A percentile compares a stretch with the other conserved stretches of the same genome.
Conservation (phyloP, 2,329 filamentous ascomycete species). For the Thelonectria blattea region DNA sequence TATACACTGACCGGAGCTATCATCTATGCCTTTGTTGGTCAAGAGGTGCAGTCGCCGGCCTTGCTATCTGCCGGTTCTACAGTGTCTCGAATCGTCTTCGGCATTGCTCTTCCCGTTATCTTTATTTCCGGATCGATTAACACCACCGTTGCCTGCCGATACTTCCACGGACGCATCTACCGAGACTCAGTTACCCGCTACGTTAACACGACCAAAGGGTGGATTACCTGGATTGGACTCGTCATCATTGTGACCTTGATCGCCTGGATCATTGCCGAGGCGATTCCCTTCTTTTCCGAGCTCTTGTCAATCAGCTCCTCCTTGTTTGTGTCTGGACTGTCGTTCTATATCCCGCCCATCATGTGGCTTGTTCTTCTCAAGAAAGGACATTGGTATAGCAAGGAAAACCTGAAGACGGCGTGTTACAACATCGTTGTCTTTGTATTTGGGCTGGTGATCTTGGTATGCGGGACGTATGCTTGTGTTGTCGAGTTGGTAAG, state of each 20-base stretch:
- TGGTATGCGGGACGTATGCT: slow-evolving; percentile 3
- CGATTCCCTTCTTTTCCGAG: slow-evolving; percentile 57
- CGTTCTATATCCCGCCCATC: slow-evolving; percentile 46
- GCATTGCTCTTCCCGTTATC: slow-evolving; percentile 50
- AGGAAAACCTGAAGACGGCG: background rate
- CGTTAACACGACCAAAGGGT: slow-evolving; percentile 47
- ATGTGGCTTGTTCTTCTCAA: slow-evolving; percentile 46
- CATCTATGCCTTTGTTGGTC: background rate
- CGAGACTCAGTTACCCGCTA: slow-evolving; percentile 43
- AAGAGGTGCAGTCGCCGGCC: background rate
- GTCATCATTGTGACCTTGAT: slow-evolving; percentile 62
- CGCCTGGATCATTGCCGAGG: slow-evolving; percentile 72
- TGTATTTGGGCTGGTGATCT: background rate
- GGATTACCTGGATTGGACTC: slow-evolving; percentile 61
- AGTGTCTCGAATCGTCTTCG: slow-evolving; percentile 68
- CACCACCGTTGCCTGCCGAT: slow-evolving; percentile 42
- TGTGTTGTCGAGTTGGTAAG: slow-evolving; percentile 13
- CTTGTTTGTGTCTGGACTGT: slow-evolving; percentile 51
- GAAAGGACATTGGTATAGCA: slow-evolving; percentile 25
- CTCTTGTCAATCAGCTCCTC: slow-evolving; percentile 48
- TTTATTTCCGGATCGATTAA: background rate
- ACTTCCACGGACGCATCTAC: slow-evolving; percentile 46
- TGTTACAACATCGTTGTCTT: background rate
- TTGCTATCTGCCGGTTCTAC: slow-evolving; percentile 26
- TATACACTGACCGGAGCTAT: background rate